Conservation (phyloP, 441 rosid genomes). For the Dalechampia spathulata region DNA sequence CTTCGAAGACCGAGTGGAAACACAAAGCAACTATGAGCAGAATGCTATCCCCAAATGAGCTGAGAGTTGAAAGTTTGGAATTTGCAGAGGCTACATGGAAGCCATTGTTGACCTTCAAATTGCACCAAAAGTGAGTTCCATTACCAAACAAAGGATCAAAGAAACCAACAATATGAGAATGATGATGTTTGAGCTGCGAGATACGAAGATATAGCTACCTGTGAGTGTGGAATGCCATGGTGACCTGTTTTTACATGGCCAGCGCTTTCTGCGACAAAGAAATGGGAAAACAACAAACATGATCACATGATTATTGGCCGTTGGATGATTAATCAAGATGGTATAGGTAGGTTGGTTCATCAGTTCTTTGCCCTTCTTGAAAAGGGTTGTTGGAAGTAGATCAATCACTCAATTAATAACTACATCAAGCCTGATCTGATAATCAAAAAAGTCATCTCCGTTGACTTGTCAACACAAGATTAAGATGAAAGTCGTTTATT, state of each 20-base stretch:
- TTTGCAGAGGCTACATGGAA: conserved; percentile 2
- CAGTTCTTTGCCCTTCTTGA: neutral
- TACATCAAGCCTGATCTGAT: neutral
- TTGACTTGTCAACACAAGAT: neutral
- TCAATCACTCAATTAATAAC: neutral
- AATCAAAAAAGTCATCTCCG: neutral
- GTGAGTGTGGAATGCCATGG: conserved; percentile 13
- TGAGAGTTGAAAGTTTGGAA: conserved; percentile 15
- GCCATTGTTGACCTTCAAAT: conserved; percentile 10
- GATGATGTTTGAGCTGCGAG: no score
- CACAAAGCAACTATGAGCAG: conserved; percentile 65
- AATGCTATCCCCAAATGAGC: conserved; percentile 63
- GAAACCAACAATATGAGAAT: no score
- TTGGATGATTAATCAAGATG: neutral
- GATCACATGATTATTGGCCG: neutral
- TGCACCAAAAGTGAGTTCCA: neutral
- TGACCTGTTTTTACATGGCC: conserved; percentile 23
- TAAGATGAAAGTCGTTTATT: neutral
- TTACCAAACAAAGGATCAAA: no score
- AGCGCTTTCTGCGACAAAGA: conserved; percentile 17
- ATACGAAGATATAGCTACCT: no score
- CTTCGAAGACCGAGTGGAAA: conserved; percentile 84
- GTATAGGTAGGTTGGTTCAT: neutral
- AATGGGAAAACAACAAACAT: neutral
- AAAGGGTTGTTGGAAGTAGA: conserved; percentile 5